Conservation (phyloP, 78 protist genomes). For the Anaeramoeba ignava region DNA sequence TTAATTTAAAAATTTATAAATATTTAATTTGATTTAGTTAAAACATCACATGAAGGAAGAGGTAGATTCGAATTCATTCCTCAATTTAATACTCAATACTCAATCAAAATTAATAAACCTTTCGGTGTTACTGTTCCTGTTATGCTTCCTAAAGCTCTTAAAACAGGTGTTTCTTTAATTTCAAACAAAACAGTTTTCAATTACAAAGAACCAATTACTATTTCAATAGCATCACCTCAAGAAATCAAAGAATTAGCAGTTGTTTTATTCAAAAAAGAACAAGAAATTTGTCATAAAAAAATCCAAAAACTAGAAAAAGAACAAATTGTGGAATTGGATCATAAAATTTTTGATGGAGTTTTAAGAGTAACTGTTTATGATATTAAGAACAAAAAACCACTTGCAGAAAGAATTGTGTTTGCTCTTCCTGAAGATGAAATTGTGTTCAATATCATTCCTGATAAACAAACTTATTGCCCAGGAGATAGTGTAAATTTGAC, state of each 20-base stretch:
- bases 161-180: neutral
- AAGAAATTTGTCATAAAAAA: neutral
- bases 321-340: neutral
- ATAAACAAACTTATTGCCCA: neutral
- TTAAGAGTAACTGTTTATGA: neutral
- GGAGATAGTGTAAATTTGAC: neutral
- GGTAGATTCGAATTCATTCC: neutral
- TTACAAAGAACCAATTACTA: neutral
- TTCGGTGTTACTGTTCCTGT: neutral
- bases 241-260: neutral
- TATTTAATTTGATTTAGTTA: neutral
- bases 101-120: neutral
- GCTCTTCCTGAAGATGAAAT: neutral
- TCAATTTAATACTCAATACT: neutral
- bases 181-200: neutral
- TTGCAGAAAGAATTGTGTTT: neutral
- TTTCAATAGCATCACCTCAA: neutral
- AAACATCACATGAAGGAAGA: constrained; percentile 1
- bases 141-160: neutral
- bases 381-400: neutral
- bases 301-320: neutral
- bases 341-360: neutral
- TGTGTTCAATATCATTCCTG: neutral
- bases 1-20: no score
- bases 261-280: neutral